Evolutionary conservation across 495 filamentous ascomycete species (phyloP).

Genomic region (Penicillium lividum): DNA sequence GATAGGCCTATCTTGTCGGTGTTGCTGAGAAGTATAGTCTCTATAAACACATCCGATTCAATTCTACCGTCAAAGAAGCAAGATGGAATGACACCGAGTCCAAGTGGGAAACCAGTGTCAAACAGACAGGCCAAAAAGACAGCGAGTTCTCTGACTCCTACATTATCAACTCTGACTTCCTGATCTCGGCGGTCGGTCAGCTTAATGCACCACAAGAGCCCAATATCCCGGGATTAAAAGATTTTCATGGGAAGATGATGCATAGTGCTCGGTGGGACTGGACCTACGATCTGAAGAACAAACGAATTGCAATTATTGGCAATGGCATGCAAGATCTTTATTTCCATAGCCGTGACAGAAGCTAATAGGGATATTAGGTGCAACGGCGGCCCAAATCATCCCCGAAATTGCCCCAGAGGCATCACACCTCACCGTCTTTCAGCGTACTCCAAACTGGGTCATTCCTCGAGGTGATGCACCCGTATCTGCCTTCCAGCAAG

Average conservation of each 20-base stretch:
- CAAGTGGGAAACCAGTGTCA: slow-evolving; percentile 55
- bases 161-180: slow-evolving; percentile 53
- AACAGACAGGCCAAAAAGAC: slow-evolving; percentile 47
- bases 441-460: slow-evolving; percentile 70
- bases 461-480: slow-evolving; percentile 46
- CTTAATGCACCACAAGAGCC: slow-evolving; percentile 62
- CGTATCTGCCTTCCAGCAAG: slow-evolving; percentile 38
- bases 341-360: background rate
- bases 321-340: slow-evolving; percentile 38
- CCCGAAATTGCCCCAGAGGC: slow-evolving; percentile 60
- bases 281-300: slow-evolving; percentile 47
- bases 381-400: slow-evolving; percentile 71
- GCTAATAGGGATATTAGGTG: slow-evolving; percentile 39
- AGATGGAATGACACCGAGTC: slow-evolving; percentile 57
- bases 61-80: slow-evolving; percentile 49
- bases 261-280: slow-evolving; percentile 59
- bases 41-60: slow-evolving; percentile 58
- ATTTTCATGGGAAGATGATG: slow-evolving; percentile 53
- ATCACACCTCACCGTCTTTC: slow-evolving; percentile 61
- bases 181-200: slow-evolving; percentile 66
- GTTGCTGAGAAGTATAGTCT: slow-evolving; percentile 62
- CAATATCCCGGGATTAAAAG: slow-evolving; percentile 58
- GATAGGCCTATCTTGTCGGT: slow-evolving; percentile 55
- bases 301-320: slow-evolving; percentile 56
- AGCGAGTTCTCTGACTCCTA: slow-evolving; percentile 45